Evolutionary conservation across 2,329 filamentous ascomycete species (phyloP), one percentile per base, ranked within the genome.

Genomic region (Plectosphaerella plurivora): DNA sequence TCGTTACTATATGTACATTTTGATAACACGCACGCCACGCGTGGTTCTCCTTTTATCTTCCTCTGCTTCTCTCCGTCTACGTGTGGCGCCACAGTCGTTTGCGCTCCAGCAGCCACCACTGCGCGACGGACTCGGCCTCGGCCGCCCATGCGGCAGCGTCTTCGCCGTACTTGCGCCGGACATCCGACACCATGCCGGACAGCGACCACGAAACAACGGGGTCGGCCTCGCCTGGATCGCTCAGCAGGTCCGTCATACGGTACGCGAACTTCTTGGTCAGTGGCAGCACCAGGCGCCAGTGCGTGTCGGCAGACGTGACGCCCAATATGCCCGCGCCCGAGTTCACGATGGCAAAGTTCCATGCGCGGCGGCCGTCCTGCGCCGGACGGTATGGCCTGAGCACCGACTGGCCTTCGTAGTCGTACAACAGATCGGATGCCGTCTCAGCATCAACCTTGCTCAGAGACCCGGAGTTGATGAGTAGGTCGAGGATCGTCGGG

Each of bases 291-390:
- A 61, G 50, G 45, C 56, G 45, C 53, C 56, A 61, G 7, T 50
- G 46, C 45, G 45, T 18, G 49, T 50, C 54, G 36, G 49, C 60
- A 28, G 45, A 57, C 20, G 60, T 59, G 18, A 60, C 55, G 11
- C 53, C 55, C 33, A 61, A 45, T 47, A 60, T 59, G 15, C 54
- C 53, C 18, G 52, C 56, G 37, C 60, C 60, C 24, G 57, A 52
- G 55, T 61, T 61, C 56, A 88, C 61, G 79, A 83, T 22, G 77
- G 81, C 51, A 79, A 82, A 53, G 67, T 85, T 47, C 82, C 82
- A 8, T 67, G 48, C 48, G 9, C 48, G 48, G 10, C 48, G 48
- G 12, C 39, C 39, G 48, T 41, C 25, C 22, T 50, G 37, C 20
- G 24, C 16, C 39, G 37, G 18, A 15, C 44, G 42, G 42, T 68